Base-by-base conservation (phyloP, 495 filamentous ascomycete genomes). In the Platismatia glauca region DNA sequence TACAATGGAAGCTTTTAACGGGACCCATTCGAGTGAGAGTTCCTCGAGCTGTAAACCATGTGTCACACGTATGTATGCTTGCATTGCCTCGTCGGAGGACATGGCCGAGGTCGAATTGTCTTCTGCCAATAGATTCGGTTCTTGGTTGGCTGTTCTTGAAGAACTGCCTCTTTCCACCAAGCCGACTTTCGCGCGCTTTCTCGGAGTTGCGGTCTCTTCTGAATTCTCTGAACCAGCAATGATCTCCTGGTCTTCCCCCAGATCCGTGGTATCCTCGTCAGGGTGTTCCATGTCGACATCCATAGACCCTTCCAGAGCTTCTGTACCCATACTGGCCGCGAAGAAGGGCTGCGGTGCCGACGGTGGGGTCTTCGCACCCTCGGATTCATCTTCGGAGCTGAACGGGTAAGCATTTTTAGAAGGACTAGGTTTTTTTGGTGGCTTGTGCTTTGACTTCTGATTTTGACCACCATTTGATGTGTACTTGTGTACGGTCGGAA, bases 21-120 rank as follows among this genome's bases (percentile, higher is more conserved):
- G 84, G 34, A 87, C 76, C 50, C 82, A 78, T 64, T 84, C 76
- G 38, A 87, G 74, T 46, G 75, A 72, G 6, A 87, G 72, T 22
- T 71, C 74, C 43, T 79, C 67, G 3, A 87, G 74, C 4, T 77
- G 68, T 11, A 86, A 70, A 2, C 84, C 84, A 60, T 83, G 73
- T 16, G 80, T 83, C 0, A 68, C 66, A 27, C 81, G 75, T 39
- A 81, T 62, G 69, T 85, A 87, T 27, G 81, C 77, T 37, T 68
- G 76, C 66, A 79, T 76, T 55, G 58, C 57, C 44, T 71, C 58
- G 34, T 71, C 68, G 24, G 61, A 50, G 15, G 61, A 41, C 24
- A 60, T 62, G 18, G 33, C 55, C 7, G 56, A 11, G 18, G 39
- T 64, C 24, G 55, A n/a, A 44, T 31, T 27, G 18, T 41, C 61